These are phyloP conservation scores for Clitopilus hobsonii DNA, from an alignment of 768 basidiomycete genomes.

Conservation along the genomic window DNA sequence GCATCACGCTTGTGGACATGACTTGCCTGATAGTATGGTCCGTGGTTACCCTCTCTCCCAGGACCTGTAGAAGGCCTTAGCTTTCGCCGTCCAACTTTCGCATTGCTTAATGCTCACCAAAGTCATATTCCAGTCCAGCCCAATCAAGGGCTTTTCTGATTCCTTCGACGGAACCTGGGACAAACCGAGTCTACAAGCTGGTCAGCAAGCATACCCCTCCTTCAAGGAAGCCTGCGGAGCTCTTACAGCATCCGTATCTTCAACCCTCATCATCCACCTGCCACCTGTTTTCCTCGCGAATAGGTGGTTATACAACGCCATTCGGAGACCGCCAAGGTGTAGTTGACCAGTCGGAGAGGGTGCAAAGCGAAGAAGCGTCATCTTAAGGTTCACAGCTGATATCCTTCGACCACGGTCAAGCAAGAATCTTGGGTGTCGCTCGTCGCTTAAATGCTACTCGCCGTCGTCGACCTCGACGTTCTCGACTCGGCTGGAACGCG, in stretches of 20 bases:
- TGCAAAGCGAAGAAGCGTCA: conserved; percentile 83
- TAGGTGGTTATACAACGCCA: conserved; percentile 89
- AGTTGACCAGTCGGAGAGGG: conserved; percentile 95
- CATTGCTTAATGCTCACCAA: conserved; percentile 48
- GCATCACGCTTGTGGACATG: not conserved
- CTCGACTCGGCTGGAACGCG: not conserved
- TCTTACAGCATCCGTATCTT: conserved; percentile 90
- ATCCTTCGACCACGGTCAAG: not conserved
- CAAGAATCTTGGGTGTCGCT: not conserved
- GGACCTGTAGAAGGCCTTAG: conserved; percentile 51
- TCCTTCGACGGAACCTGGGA: conserved; percentile 81
- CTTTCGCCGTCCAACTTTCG: not conserved
- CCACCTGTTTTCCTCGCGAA: conserved; percentile 79
- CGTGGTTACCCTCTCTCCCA: conserved; percentile 66
- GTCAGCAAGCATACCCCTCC: not conserved
- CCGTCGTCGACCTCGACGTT: not conserved
- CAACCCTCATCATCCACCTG: conserved; percentile 88
- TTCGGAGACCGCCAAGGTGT: conserved; percentile 92
- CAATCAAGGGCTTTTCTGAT: conserved; percentile 76
- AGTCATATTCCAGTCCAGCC: conserved; percentile 91
- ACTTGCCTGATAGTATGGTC: conserved; percentile 77
- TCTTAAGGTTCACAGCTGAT: conserved; percentile 14
- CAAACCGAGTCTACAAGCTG: conserved; percentile 59
- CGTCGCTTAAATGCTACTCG: not conserved
- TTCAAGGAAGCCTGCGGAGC: not conserved